Evolutionary conservation across 2,329 filamentous ascomycete genomes (phyloP), one percentile per base, ranked within the genome.

Genomic region (Fusarium nanum): DNA sequence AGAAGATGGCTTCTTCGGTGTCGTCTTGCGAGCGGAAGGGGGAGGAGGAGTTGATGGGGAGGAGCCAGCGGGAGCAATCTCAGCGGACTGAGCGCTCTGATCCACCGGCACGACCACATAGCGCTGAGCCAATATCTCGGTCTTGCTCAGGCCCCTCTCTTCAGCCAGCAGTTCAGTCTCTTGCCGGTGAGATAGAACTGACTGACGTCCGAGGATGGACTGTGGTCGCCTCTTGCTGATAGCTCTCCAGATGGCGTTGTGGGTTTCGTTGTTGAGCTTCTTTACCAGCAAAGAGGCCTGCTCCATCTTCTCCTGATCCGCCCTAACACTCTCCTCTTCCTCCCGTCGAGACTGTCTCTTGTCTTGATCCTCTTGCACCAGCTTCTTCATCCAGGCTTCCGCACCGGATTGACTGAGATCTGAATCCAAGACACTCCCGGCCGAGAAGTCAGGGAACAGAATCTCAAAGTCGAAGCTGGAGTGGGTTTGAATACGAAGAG

Each of bases 381-480:
- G 41, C 50, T 25, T 42, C 30, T 50, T 60, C 42, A 65, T 53
- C 49, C 53, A 60, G 20, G 14, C 40, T 30, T 71, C 67, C n/a
- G 58, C 55, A 11, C 55, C 40, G 25, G 67, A 53, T 34, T 48
- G n/a, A 2, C 23, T 22, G 13, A 52, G 59, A 20, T 52, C 40
- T 8, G n/a, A 44, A n/a, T 48, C n/a, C 27, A 16, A 40, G 9
- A 32, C 18, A 14, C 41, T 41, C 53, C 32, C 37, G n/a, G 27
- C 48, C n/a, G 28, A 25, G 16, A 46, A 16, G 20, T 45, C 48
- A 11, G 52, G 52, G 22, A 55, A 65, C 25, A 25, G 9, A 57
- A 60, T 50, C 2, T 57, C 52, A 3, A 41, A 9, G 34, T 68
- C 59, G 48, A 60, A 32, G 23, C 20, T 45, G 9, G 53, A 23